A percentile compares a stretch with the other conserved stretches of the same genome.
Conservation (phyloP, 176 grass and related monocot genomes). For the Aegilops longissima region DNA sequence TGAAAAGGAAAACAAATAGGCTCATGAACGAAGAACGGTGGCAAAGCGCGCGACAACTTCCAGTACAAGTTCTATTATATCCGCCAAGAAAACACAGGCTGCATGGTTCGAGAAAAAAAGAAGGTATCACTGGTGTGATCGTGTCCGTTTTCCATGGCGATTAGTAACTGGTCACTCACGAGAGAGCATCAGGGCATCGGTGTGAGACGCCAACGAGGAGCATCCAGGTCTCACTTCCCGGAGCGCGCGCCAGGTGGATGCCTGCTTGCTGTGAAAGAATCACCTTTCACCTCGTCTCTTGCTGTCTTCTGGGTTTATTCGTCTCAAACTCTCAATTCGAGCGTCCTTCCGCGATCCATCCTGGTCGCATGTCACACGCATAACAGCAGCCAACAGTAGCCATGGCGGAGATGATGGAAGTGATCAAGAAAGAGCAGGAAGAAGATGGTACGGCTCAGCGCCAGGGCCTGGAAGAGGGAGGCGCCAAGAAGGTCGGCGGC, state of each 20-base stretch:
- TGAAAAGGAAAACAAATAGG: too few species aligned
- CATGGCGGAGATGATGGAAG: not conserved
- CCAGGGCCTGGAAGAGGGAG: not conserved
- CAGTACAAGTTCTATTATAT: too few species aligned
- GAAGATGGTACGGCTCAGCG: not conserved
- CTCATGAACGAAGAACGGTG: too few species aligned
- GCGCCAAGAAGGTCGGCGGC: not conserved
- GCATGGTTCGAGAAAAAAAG: too few species aligned
- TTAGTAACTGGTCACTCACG: not conserved
- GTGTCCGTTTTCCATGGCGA: not conserved
- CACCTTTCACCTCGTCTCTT: not conserved
- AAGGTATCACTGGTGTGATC: not conserved
- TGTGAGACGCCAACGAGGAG: constrained; percentile 9
- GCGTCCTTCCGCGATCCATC: not conserved
- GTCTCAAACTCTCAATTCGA: not conserved
- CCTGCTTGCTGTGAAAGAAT: not conserved
- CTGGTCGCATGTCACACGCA: not conserved
- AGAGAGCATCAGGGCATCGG: not conserved
- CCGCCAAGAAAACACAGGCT: too few species aligned
- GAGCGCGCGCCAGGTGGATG: constrained; percentile 3
- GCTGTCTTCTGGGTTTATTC: not conserved
- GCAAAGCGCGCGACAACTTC: too few species aligned
- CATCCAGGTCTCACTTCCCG: constrained; percentile 10
- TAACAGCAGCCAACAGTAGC: not conserved
- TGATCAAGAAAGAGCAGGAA: constrained; percentile 29